Conservation (phyloP, 768 basidiomycete species). For the Fistulinella prunicolor region DNA sequence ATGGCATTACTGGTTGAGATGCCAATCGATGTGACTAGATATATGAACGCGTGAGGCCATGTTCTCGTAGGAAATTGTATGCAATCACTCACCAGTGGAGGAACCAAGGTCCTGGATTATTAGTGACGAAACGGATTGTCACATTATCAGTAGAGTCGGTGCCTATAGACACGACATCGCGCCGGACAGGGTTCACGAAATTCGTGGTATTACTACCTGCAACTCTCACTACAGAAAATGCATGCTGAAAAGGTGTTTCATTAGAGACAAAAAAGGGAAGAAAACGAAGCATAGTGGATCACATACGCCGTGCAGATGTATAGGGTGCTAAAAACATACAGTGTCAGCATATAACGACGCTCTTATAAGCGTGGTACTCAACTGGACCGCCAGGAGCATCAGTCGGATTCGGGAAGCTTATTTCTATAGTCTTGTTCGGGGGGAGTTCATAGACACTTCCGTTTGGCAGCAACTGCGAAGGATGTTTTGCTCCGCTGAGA, state of each 20-base stretch:
- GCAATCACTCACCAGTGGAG: slow-evolving; percentile 37
- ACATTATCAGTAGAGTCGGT: slow-evolving; percentile 38
- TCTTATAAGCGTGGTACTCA: background rate
- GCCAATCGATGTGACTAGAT: slow-evolving; percentile 31
- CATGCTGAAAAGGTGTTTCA: slow-evolving; percentile 24
- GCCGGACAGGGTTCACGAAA: slow-evolving; percentile 35
- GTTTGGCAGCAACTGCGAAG: slow-evolving; percentile 45
- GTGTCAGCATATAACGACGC: background rate
- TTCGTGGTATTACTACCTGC: slow-evolving; percentile 30
- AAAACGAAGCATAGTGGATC: background rate
- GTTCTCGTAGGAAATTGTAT: background rate
- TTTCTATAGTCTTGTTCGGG: slow-evolving; percentile 42
- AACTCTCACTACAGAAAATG: slow-evolving; percentile 35
- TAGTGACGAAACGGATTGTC: slow-evolving; percentile 57
- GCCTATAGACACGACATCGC: slow-evolving; percentile 33
- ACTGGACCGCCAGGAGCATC: slow-evolving; percentile 29
- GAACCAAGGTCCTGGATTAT: slow-evolving; percentile 67
- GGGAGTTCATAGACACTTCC: slow-evolving; percentile 49
- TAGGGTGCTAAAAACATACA: slow-evolving; percentile 30
- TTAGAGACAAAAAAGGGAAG: background rate
- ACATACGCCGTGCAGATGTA: slow-evolving; percentile 43
- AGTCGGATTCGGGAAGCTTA: slow-evolving; percentile 39
- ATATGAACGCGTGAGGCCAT: slow-evolving; percentile 1
- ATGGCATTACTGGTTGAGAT: slow-evolving; percentile 22
- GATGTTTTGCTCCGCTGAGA: slow-evolving; percentile 47